phyloP scores from a whole-genome alignment of 2,329 filamentous ascomycete species.

The Hypomyces rosellus region DNA sequence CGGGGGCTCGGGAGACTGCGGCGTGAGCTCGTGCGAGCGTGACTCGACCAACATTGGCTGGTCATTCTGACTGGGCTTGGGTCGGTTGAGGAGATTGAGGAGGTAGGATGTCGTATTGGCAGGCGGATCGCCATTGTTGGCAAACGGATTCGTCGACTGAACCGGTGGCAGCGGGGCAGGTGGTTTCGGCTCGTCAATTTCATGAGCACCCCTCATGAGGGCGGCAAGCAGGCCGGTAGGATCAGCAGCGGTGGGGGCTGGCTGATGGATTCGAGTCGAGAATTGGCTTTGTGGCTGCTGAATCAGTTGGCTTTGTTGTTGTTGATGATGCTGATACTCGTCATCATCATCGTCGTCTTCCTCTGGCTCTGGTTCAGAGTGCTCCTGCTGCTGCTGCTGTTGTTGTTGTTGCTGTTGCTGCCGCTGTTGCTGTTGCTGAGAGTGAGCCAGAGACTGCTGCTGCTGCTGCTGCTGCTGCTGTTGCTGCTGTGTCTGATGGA shows the following conservation, averaged over 20 bases:
- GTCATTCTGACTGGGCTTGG: constrained; percentile 59
- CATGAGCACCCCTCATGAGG: constrained; percentile 52
- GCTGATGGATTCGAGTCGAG: constrained; percentile 46
- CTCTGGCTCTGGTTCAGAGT: constrained; percentile 3
- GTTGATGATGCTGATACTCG: constrained; percentile 8
- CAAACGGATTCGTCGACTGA: constrained; percentile 33
- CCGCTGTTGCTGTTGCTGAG: constrained; percentile 13
- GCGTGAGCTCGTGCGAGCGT: constrained; percentile 38
- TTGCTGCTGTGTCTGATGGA: constrained; percentile 15
- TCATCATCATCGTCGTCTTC: constrained; percentile 7
- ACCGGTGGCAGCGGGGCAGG: constrained; percentile 16
- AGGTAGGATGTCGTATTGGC: constrained; percentile 78
- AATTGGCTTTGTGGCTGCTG: constrained; percentile 19
- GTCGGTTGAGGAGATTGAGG: constrained; percentile 75
- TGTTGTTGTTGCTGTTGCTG: constrained; percentile 19
- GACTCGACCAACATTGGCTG: constrained; percentile 36
- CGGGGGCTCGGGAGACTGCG: constrained; percentile 33
- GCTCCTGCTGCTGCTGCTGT: background rate
- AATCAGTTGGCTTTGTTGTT: constrained; percentile 15
- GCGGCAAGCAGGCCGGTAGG: constrained; percentile 53
- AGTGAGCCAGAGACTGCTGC: constrained; percentile 20
- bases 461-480: constrained; percentile 16
- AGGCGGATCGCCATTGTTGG: constrained; percentile 44
- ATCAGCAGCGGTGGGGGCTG: constrained; percentile 49
- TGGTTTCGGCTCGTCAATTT: constrained; percentile 37